Evolutionary conservation across 2,329 filamentous ascomycete species (phyloP).

Genomic region (Ilyonectria mors-panacis): DNA sequence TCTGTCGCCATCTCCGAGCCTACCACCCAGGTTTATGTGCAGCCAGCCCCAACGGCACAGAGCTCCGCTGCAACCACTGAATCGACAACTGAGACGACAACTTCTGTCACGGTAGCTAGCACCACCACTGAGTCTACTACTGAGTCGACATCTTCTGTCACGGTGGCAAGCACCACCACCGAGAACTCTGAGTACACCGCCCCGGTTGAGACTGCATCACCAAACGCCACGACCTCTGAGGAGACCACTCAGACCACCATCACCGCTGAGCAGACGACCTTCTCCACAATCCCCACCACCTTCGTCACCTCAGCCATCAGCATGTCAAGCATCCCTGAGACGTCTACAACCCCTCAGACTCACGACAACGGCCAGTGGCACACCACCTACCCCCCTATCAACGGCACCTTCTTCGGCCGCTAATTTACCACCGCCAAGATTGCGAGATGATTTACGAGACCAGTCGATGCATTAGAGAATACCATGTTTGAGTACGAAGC

Average conservation of each 20-base stretch:
- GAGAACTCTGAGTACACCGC: not conserved
- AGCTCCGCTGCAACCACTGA: not conserved
- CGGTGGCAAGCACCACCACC: not conserved
- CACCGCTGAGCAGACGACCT: constrained; percentile 34
- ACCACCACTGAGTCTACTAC: not conserved
- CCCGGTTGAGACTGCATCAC: not conserved
- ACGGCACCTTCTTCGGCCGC: constrained; percentile 50
- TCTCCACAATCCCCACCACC: constrained; percentile 31
- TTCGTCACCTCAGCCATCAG: constrained; percentile 17
- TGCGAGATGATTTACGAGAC: constrained; percentile 24
- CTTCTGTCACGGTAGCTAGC: not conserved
- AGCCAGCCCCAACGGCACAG: not conserved
- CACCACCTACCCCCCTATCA: constrained; percentile 62
- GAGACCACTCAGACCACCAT: constrained; percentile 3
- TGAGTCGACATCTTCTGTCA: constrained; percentile 1
- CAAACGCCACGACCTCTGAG: not conserved
- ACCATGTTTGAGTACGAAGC: constrained; percentile 11
- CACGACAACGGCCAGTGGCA: constrained; percentile 63
- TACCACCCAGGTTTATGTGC: constrained; percentile 3
- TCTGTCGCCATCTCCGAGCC: not conserved
- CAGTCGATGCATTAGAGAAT: constrained; percentile 10
- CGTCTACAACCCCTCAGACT: constrained; percentile 46
- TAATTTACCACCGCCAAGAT: constrained; percentile 25
- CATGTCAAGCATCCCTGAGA: constrained; percentile 14
- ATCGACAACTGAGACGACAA: not conserved